Evolutionary conservation across 1,284 basidiomycete species (phyloP).

Genomic region (Cryptococcus depauperatus): DNA sequence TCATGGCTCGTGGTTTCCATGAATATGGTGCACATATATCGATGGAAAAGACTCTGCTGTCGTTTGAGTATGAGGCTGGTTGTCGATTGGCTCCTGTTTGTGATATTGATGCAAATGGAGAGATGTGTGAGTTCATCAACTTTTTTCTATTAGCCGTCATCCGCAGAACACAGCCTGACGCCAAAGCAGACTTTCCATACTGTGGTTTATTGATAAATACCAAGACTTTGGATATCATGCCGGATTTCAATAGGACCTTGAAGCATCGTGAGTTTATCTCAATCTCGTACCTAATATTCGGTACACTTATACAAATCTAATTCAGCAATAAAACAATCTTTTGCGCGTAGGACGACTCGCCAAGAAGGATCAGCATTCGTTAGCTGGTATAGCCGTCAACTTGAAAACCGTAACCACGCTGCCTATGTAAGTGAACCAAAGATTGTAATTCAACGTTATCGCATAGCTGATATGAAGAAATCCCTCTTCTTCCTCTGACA

Average conservation of each 20-base stretch:
- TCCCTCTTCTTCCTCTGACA: no score
- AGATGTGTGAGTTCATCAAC: conserved; percentile 5
- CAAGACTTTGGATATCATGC: conserved; percentile 62
- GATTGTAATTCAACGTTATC: background rate
- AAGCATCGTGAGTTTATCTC: conserved; percentile 54
- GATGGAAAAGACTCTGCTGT: conserved; percentile 72
- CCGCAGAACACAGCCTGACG: background rate
- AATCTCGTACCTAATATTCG: background rate
- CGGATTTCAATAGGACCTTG: conserved; percentile 62
- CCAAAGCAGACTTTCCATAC: conserved; percentile 68
- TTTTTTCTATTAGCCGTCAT: background rate
- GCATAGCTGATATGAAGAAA: background rate
- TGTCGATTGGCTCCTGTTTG: conserved; percentile 21
- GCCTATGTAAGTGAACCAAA: conserved; percentile 29
- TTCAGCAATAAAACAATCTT: conserved; percentile 39
- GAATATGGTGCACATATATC: conserved; percentile 90
- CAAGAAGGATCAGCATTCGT: conserved; percentile 30
- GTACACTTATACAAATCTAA: background rate
- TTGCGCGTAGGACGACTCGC: conserved; percentile 34
- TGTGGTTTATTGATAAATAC: conserved; percentile 76
- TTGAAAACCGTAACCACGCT: conserved; percentile 44
- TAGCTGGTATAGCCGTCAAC: conserved; percentile 42
- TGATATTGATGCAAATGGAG: conserved; percentile 7
- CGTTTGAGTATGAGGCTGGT: conserved; percentile 25
- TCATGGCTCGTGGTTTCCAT: conserved; percentile 78